Percentiles rank a stretch among this genome's conserved stretches.
These are phyloP conservation scores for Bipolaris oryzae DNA, from an alignment of 2,329 filamentous ascomycete genomes.

Conservation along the genomic window DNA sequence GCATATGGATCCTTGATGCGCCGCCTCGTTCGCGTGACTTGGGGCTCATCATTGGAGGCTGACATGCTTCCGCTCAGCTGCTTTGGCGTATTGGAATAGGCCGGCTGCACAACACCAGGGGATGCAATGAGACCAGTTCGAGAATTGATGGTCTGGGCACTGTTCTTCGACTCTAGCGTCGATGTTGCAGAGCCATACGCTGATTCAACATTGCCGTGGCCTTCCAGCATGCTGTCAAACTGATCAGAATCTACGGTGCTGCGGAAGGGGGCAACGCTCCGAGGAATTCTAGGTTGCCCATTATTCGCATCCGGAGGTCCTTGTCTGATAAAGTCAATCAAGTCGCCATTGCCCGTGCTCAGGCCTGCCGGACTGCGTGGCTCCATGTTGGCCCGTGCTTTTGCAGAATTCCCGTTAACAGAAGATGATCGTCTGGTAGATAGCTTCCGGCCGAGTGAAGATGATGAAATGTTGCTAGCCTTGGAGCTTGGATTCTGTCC, in stretches of 20 bases:
- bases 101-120: constrained; percentile 42
- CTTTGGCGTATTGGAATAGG: constrained; percentile 45
- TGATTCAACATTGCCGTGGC: constrained; percentile 41
- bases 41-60: constrained; percentile 48
- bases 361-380: constrained; percentile 72
- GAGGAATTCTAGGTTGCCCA: constrained; percentile 74
- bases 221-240: constrained; percentile 53
- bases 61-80: constrained; percentile 42
- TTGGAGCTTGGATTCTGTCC: constrained; percentile 22
- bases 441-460: constrained; percentile 38
- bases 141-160: constrained; percentile 71
- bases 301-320: constrained; percentile 70
- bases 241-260: constrained; percentile 87
- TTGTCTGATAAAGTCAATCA: constrained; percentile 94
- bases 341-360: constrained; percentile 73
- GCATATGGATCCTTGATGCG: constrained; percentile 89
- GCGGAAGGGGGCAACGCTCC: constrained; percentile 82
- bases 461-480: constrained; percentile 27
- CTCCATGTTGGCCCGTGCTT: constrained; percentile 44
- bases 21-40: constrained; percentile 75
- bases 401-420: constrained; percentile 34
- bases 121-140: constrained; percentile 68
- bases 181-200: constrained; percentile 45
- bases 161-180: constrained; percentile 48
- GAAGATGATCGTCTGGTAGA: constrained; percentile 31